Conservation (phyloP, 805 yeast species). For the Yamadazyma sp. region DNA sequence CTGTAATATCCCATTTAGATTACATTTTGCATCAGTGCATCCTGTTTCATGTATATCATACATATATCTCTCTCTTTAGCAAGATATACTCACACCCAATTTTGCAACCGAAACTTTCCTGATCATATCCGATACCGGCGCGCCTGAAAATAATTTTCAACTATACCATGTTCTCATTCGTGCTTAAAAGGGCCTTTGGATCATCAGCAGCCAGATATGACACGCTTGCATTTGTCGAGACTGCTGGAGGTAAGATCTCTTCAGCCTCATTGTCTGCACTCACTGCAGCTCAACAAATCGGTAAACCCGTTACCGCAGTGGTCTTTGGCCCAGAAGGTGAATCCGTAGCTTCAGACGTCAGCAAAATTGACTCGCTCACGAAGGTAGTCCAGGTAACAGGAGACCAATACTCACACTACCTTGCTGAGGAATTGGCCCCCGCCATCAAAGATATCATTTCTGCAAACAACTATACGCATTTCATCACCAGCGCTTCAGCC, state of each 20-base stretch:
- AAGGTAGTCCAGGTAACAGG: slow-evolving; percentile 61
- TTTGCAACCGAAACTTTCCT: too few species aligned
- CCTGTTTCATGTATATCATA: too few species aligned
- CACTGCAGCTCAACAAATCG: slow-evolving; percentile 74
- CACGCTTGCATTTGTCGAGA: slow-evolving; percentile 78
- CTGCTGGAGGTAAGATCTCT: slow-evolving; percentile 52
- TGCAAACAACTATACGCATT: slow-evolving; percentile 55
- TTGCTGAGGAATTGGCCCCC: slow-evolving; percentile 84
- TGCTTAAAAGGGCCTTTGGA: slow-evolving; percentile 49
- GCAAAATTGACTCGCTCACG: slow-evolving; percentile 52
- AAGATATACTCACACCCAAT: too few species aligned
- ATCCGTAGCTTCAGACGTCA: slow-evolving; percentile 42
- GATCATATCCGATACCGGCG: slow-evolving; percentile 11
- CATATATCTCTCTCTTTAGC: too few species aligned
- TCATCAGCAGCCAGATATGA: slow-evolving; percentile 23
- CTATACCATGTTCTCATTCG: not conserved
- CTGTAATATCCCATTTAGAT: too few species aligned
- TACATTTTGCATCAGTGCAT: too few species aligned
- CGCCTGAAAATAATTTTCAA: slow-evolving; percentile 6
- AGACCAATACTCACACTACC: slow-evolving; percentile 58
- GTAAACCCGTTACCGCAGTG: slow-evolving; percentile 78
- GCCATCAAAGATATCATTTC: slow-evolving; percentile 49
- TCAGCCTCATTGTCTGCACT: slow-evolving; percentile 72
- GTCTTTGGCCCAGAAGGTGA: slow-evolving; percentile 66
- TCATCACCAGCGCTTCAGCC: slow-evolving; percentile 79